Base-by-base conservation (phyloP, 2,329 filamentous ascomycete species). In the Aspergillus niger region DNA sequence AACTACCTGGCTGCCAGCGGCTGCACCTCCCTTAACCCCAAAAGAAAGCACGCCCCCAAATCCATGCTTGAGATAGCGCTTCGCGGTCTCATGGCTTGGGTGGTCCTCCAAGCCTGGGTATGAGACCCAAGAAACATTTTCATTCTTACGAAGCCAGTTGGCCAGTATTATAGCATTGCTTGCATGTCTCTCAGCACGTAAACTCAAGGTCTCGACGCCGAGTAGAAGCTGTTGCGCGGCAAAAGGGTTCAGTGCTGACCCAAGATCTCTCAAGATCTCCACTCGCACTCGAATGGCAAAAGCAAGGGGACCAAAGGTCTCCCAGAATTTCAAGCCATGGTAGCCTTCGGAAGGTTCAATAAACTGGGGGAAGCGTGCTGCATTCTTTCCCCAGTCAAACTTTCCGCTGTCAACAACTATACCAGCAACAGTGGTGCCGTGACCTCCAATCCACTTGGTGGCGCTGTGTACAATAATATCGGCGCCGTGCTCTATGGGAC, bases 361-460 rank as follows among this genome's bases (percentile, higher is more conserved):
- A 82, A 99, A 92, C 76, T 97, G 91, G 1, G 94, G 94, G 83
- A 98, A 98, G 20, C 93, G 89, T 69, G 86, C 86, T 50, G 82
- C 89, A 75, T 97, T 80, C 78, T 89, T 89, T 69, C 90, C 91
- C 93, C 94, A 98, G 82, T 96, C 90, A 74, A 97, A 98, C 75
- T 92, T 95, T 70, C 93, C 93, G 67, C 89, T 86, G 80, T 97
- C 93, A 65, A 97, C 82, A 36, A 97, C 85, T 47, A 97, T 85
- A 63, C 93, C 93, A 60, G 85, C 93, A 67, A 97, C 91, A 26
- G 93, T 97, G 43, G 93, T 96, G 63, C 93, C 94, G 77, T 98
- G 94, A 44, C 93, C 93, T 59, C 93, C 93, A 64, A 98, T 97
- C 93, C 93, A 97, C 79, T 97, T 97, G 60, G 93, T 97, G 10